Conservation (phyloP, 371 early-diverging fungal species). For the Haplosporangium sp. region DNA sequence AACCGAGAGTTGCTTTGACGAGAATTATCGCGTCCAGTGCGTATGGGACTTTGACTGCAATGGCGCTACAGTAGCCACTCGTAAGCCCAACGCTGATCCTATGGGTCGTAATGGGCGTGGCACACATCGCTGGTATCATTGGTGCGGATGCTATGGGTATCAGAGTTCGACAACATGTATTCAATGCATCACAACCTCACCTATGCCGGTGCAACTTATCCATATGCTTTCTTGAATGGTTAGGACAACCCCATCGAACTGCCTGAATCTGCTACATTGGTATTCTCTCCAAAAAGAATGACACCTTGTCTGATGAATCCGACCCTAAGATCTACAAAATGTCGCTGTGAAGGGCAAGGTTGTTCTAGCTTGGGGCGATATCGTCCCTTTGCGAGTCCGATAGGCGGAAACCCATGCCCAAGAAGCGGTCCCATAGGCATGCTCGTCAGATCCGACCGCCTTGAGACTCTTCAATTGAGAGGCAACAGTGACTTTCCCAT, state of each 20-base stretch:
- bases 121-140: slow-evolving; percentile 73
- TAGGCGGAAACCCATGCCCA: slow-evolving; percentile 62
- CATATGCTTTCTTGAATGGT: slow-evolving; percentile 14
- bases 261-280: slow-evolving; percentile 24
- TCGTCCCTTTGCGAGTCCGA: slow-evolving; percentile 58
- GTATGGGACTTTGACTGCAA: slow-evolving; percentile 66
- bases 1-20: slow-evolving; percentile 60
- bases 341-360: slow-evolving; percentile 61
- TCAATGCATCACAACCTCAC: slow-evolving; percentile 46
- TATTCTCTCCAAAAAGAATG: slow-evolving; percentile 31
- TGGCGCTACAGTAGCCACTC: slow-evolving; percentile 31
- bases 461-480: slow-evolving; percentile 51
- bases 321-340: slow-evolving; percentile 31
- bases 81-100: slow-evolving; percentile 62
- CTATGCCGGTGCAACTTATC: slow-evolving; percentile 10
- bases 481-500: slow-evolving; percentile 29
- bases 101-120: slow-evolving; percentile 70
- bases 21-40: slow-evolving; percentile 50
- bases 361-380: slow-evolving; percentile 70
- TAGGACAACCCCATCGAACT: slow-evolving; percentile 18
- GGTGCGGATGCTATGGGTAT: slow-evolving; percentile 59
- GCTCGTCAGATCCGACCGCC: slow-evolving; percentile 60
- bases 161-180: slow-evolving; percentile 64
- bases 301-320: slow-evolving; percentile 61
- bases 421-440: slow-evolving; percentile 75